Evolutionary conservation across 2,329 filamentous ascomycete species (phyloP), one percentile per base, ranked within the genome.

Genomic region (Diaporthe caulivora): DNA sequence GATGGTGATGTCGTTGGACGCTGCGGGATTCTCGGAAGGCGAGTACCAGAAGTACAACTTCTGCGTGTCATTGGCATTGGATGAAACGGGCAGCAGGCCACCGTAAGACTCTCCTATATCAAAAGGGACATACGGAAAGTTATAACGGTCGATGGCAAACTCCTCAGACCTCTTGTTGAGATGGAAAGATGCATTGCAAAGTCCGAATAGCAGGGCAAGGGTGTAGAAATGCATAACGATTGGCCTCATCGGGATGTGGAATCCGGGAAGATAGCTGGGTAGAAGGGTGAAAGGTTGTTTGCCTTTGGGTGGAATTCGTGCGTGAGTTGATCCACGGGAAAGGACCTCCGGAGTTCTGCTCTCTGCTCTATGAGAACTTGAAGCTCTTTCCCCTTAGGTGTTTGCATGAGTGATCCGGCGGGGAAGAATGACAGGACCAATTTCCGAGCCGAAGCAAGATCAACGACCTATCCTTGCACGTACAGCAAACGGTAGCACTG

Each of bases 31-130:
- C 3, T 84, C 84, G 0, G 88, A 87, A 0, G 90, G 90, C 70
- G 91, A 92, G 83, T 91, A 92, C 89, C 89, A 92, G 77, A 92
- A 92, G 80, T 87, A 92, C 0, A 92, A 80, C 29, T 71, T 58
- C 40, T 86, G 75, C 11, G 73, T 72, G 24, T 72, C 89, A 49
- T 87, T 80, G 1, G 82, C 79, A n/a, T 83, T 79, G 44, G 84
- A 81, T 1, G 86, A 86, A 57, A 92, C 89, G 1, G 90, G 89
- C 26, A 92, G 79, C 34, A 90, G 79, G n/a, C 90, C 90, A 24
- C 89, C 88, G 77, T 91, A 92, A 0, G 87, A 90, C 80, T 92
- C 90, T 57, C 88, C 87, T 57, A 93, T 84, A 74, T 94, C 92
- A 73, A 93, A 94, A 10, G 86, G 78, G 0, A 94, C 89, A 17